These are phyloP conservation scores for Prunus dulcis DNA, from an alignment of 306 rosid genomes.

Conservation along the genomic window DNA sequence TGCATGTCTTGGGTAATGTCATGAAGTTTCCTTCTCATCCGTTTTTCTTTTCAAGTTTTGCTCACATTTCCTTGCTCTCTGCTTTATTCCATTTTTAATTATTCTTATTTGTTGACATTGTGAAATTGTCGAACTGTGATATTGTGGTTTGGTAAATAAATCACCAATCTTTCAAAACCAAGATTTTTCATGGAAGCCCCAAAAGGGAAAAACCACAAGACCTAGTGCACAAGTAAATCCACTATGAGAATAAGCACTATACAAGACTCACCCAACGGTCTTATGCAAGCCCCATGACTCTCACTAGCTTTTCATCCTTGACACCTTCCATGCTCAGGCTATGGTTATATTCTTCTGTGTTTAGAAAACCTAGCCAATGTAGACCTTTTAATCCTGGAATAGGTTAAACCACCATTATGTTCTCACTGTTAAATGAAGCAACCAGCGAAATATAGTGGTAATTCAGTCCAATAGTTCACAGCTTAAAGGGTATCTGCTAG, in stretches of 20 bases:
- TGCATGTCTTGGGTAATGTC: conserved; percentile 99
- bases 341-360: not conserved
- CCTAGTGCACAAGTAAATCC: not conserved
- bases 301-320: not conserved
- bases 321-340: not conserved
- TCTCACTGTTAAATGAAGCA: not conserved
- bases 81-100: not conserved
- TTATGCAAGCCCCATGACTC: not conserved
- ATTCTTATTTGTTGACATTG: not conserved
- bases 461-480: not conserved
- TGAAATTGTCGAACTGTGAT: not conserved
- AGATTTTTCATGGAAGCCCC: not conserved
- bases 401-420: not conserved
- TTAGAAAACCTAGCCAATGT: not conserved
- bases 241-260: not conserved
- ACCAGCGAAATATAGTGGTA: not conserved
- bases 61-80: not conserved
- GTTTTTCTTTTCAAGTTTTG: not conserved
- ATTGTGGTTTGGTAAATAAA: too few relatives aligned
- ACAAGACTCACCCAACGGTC: not conserved
- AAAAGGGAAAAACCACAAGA: not conserved
- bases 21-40: not conserved
- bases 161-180: not conserved
- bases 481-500: not conserved
- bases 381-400: not conserved